Evolutionary conservation across 2,329 filamentous ascomycete genomes (phyloP).

Genomic region (Drechslerella dactyloides): DNA sequence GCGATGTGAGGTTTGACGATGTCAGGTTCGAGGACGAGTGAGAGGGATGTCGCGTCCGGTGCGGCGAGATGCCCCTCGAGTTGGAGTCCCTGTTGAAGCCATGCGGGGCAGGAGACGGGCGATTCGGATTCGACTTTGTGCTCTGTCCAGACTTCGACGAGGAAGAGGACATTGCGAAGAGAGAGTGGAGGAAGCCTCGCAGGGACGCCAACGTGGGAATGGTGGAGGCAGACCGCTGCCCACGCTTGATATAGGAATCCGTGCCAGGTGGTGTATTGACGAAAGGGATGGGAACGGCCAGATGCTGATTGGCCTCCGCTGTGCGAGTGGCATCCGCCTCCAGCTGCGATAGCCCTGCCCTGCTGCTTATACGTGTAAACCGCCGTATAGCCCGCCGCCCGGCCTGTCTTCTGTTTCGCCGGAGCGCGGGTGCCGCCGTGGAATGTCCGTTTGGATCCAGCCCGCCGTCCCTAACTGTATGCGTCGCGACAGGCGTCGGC

Average conservation of each 20-base stretch:
- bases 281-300: too few species aligned
- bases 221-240: slow-evolving; percentile 19
- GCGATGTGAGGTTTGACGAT: slow-evolving; percentile 35
- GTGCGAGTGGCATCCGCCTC: too few species aligned
- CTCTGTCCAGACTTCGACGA: slow-evolving; percentile 16
- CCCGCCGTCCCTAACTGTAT: too few species aligned
- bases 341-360: too few species aligned
- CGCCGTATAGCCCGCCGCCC: too few species aligned
- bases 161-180: slow-evolving; percentile 44
- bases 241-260: background rate
- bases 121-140: slow-evolving; percentile 14
- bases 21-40: slow-evolving; percentile 21
- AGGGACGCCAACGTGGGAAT: slow-evolving; percentile 42
- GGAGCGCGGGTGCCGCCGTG: too few species aligned
- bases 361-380: too few species aligned
- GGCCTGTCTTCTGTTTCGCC: too few species aligned
- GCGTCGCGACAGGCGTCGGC: background rate
- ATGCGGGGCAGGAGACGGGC: slow-evolving; percentile 26
- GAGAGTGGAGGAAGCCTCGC: slow-evolving; percentile 32
- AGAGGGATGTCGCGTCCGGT: slow-evolving; percentile 31
- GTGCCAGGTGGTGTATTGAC: background rate
- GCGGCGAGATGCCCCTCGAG: slow-evolving; percentile 33
- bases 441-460: too few species aligned
- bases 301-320: too few species aligned
- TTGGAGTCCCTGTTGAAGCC: slow-evolving; percentile 18